Evolutionary conservation across 148 eudicot genomes (phyloP), one percentile per base, ranked within the genome.

Genomic region (Rhododendron williamsianum): DNA sequence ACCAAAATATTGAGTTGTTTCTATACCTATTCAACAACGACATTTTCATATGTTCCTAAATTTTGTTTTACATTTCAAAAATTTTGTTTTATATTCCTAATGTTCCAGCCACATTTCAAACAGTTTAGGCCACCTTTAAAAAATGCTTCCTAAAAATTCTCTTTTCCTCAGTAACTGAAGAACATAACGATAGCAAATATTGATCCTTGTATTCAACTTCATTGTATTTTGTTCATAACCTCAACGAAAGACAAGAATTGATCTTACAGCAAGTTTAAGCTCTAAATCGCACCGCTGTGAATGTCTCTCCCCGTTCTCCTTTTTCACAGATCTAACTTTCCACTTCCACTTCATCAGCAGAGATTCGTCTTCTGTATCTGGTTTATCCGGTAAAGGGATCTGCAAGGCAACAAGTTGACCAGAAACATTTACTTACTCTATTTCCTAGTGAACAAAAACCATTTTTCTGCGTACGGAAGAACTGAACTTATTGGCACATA

Each of bases 311-410:
- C 92, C 83, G 83, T 93, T 93, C 82, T 91, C 94, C 90, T 93
- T 93, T 87, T 91, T 94, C 84, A 88, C 90, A 74, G 92, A 82
- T 80, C 87, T 92, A 73, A 93, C 91, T 90, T 94, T 91, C 99
- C 99, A 93, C 85, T 87, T 97, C 98, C 98, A 97, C 85, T 92
- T 91, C 89, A 86, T 93, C 73, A 92, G 90, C 67, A 90, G 21
- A 49, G 89, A 78, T 86, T 94, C 98, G 81, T 97, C 99, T 86
- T 95, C 98, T 69, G 96, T 93, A 80, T 91, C 94, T 77, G 96
- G 98, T 86, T 94, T 82, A 89, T 94, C 96, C 74, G 99, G 99
- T 86, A 95, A 86, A 80, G 93, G 96, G 87, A 91, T 87, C 99
- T 97, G 88, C 84, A 88, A 25, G 77, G 82, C 56, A 88, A 81